phyloP scores from a whole-genome alignment of 352 stramenopile genomes.

The Pythium biforme region DNA sequence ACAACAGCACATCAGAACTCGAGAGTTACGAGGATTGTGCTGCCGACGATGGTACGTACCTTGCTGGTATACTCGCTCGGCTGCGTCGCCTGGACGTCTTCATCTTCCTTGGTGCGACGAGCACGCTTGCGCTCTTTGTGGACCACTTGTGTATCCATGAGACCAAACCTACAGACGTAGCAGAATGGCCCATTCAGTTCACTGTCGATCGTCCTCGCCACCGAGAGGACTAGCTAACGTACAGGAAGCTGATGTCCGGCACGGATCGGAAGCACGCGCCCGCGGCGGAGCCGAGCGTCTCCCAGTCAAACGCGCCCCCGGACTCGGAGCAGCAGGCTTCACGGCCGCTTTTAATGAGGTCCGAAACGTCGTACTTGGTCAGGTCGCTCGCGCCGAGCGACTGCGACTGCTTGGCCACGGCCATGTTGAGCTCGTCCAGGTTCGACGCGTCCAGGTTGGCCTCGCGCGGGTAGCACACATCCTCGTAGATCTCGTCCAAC shows the following conservation, averaged over 20 bases:
- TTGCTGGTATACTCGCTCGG: conserved; percentile 80
- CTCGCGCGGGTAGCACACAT: conserved; percentile 77
- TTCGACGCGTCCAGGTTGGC: conserved; percentile 82
- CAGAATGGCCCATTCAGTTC: background rate
- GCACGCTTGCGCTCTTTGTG: conserved; percentile 63
- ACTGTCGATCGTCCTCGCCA: background rate
- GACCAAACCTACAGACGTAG: conserved; percentile 39
- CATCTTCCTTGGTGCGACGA: conserved; percentile 44
- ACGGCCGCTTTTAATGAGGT: conserved; percentile 56
- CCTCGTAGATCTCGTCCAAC: conserved; percentile 76
- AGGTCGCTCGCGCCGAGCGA: conserved; percentile 67
- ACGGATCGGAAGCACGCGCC: conserved; percentile 73
- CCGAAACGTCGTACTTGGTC: conserved; percentile 72
- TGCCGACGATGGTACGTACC: too few relatives aligned
- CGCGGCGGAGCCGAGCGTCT: conserved; percentile 48
- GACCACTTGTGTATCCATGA: conserved; percentile 77
- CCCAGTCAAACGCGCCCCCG: conserved; percentile 58
- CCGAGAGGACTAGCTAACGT: conserved; percentile 19
- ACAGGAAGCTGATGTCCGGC: conserved; percentile 73
- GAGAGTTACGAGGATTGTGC: too few relatives aligned
- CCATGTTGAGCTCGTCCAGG: conserved; percentile 78
- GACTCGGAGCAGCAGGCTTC: conserved; percentile 43
- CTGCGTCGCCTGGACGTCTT: conserved; percentile 49
- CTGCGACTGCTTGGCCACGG: conserved; percentile 73
- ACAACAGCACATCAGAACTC: background rate